Evolutionary conservation across 495 filamentous ascomycete genomes (phyloP).

Genomic region (Ramalina peruviana): DNA sequence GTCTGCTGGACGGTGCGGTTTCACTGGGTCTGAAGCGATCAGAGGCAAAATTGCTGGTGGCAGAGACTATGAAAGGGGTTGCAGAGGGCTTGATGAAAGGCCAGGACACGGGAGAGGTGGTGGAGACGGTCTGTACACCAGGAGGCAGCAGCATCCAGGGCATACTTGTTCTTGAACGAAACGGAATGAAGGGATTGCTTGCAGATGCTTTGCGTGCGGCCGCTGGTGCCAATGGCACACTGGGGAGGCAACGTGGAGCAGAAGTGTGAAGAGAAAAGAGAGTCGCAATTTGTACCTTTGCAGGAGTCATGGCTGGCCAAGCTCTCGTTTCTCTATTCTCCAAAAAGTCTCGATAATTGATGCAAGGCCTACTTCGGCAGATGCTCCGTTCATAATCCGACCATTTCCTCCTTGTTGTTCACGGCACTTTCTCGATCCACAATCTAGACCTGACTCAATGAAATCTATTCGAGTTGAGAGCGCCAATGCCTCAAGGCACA

Average conservation of each 20-base stretch:
- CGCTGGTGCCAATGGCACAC: background rate
- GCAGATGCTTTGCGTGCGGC: slow-evolving; percentile 9
- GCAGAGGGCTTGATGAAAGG: slow-evolving; percentile 11
- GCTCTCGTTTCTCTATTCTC: too few relatives aligned
- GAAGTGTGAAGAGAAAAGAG: background rate
- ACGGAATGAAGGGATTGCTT: slow-evolving; percentile 13
- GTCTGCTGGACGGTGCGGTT: slow-evolving; percentile 16
- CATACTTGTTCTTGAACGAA: slow-evolving; percentile 14
- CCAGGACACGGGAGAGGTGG: slow-evolving; percentile 6
- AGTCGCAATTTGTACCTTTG: too few relatives aligned
- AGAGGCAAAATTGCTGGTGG: slow-evolving; percentile 10
- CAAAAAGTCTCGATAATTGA: too few relatives aligned
- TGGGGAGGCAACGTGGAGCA: background rate
- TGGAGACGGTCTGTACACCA: slow-evolving; percentile 16
- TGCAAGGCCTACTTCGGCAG: too few relatives aligned
- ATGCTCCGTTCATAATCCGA: too few relatives aligned
- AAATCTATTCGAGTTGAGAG: too few relatives aligned
- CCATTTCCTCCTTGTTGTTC: too few relatives aligned
- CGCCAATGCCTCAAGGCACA: too few relatives aligned
- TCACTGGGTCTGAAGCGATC: slow-evolving; percentile 12
- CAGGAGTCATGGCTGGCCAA: too few relatives aligned
- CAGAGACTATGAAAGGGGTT: slow-evolving; percentile 23
- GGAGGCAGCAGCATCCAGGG: slow-evolving; percentile 17
- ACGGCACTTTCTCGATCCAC: too few relatives aligned
- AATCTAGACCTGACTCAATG: too few relatives aligned